Conservation (phyloP, 176 grass and related monocot genomes). For the Avena insularis region DNA sequence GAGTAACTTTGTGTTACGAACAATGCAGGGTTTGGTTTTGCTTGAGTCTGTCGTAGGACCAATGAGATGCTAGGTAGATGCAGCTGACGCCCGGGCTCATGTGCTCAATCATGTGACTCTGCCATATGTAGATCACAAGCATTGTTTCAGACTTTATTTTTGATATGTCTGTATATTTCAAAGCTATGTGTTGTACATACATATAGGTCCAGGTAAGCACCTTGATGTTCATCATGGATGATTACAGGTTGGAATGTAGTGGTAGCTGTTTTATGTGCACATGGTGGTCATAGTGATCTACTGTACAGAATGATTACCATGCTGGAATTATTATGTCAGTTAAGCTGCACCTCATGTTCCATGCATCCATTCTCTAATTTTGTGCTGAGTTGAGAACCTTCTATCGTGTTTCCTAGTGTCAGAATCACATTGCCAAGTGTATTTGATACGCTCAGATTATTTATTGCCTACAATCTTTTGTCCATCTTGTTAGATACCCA, state of each 20-base stretch:
- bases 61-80: conserved; percentile 26
- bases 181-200: background rate
- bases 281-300: background rate
- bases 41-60: conserved; percentile 11
- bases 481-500: background rate
- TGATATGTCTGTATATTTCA: conserved; percentile 3
- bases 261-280: background rate
- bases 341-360: background rate
- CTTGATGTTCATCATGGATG: conserved; percentile 19
- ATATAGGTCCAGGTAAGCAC: conserved; percentile 2
- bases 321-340: background rate
- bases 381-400: background rate
- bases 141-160: conserved; percentile 10
- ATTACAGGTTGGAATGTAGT: background rate
- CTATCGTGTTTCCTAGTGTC: background rate
- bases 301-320: background rate
- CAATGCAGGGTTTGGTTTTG: conserved; percentile 30
- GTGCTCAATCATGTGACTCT: conserved; percentile 28
- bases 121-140: conserved; percentile 13
- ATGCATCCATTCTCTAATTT: background rate
- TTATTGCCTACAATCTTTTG: background rate
- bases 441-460: background rate
- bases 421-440: background rate
- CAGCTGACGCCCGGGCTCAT: conserved; percentile 6
- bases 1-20: background rate